Percentiles rank a stretch among this genome's conserved stretches.
Evolutionary conservation across 495 filamentous ascomycete genomes (phyloP).

Genomic region (Bombardia bombarda): DNA sequence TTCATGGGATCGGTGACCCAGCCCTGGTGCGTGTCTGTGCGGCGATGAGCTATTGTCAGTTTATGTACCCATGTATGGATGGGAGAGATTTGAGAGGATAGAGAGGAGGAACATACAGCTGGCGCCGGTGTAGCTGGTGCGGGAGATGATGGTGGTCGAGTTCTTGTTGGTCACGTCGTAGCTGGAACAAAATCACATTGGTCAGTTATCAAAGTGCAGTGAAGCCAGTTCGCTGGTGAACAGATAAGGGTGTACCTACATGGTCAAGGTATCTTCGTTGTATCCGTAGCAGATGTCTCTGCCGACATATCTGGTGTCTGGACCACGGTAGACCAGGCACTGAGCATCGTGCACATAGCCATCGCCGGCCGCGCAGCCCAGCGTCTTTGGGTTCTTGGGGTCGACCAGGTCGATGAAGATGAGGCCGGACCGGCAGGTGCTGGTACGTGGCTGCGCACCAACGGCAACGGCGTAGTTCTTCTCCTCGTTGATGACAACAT

Average conservation of each 20-base stretch:
- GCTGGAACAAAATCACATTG: slow-evolving; percentile 4
- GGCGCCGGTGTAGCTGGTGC: slow-evolving; percentile 45
- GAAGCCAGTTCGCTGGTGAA: background rate
- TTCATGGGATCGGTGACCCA: slow-evolving; percentile 38
- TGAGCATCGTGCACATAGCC: slow-evolving; percentile 53
- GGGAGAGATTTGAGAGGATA: background rate
- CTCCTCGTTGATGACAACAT: slow-evolving; percentile 42
- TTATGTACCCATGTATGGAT: too few relatives aligned
- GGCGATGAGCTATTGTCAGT: background rate
- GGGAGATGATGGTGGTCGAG: slow-evolving; percentile 39
- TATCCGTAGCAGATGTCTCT: slow-evolving; percentile 51
- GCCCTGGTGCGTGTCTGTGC: slow-evolving; percentile 39
- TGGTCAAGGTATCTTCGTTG: slow-evolving; percentile 37
- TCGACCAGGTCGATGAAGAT: slow-evolving; percentile 44
- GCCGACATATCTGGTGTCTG: slow-evolving; percentile 40
- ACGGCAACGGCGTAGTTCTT: slow-evolving; percentile 33
- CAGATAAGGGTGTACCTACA: slow-evolving; percentile 12
- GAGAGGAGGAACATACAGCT: slow-evolving; percentile 25
- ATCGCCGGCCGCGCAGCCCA: slow-evolving; percentile 39
- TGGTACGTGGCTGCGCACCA: slow-evolving; percentile 33
- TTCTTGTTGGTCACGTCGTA: slow-evolving; percentile 49
- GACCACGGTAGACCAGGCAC: slow-evolving; percentile 46
- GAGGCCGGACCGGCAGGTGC: slow-evolving; percentile 32
- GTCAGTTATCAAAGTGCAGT: too few relatives aligned
- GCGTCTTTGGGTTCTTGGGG: slow-evolving; percentile 36